These are phyloP conservation scores for Geranium brycei DNA, from an alignment of 345 rosid species.

Conservation along the genomic window DNA sequence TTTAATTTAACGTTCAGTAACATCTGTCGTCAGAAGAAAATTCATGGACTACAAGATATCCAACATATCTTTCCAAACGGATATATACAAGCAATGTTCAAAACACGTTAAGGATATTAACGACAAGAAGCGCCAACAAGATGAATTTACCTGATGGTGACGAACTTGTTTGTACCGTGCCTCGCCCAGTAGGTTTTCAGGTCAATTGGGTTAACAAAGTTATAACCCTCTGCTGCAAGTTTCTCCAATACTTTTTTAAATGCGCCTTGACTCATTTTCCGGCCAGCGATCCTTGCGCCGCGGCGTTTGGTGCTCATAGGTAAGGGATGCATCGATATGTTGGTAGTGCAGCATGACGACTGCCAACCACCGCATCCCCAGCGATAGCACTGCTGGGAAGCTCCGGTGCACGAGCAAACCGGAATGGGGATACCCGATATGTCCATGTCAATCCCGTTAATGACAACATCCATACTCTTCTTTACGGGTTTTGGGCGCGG, in stretches of 20 bases:
- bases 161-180: conserved; percentile 29
- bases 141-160: conserved; percentile 24
- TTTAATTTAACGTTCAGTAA: no score
- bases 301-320: conserved; percentile 25
- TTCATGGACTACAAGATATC: background rate
- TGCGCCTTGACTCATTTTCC: conserved; percentile 29
- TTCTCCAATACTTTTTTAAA: conserved; percentile 24
- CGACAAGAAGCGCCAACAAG: background rate
- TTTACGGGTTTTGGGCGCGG: conserved; percentile 11
- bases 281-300: conserved; percentile 25
- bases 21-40: background rate
- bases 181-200: conserved; percentile 26
- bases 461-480: conserved; percentile 15
- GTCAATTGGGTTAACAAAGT: conserved; percentile 22
- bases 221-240: conserved; percentile 24
- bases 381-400: conserved; percentile 25
- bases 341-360: conserved; percentile 25
- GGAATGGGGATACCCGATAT: conserved; percentile 23
- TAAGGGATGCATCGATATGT: conserved; percentile 19
- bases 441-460: conserved; percentile 24
- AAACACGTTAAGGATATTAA: background rate
- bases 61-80: background rate
- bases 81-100: background rate
- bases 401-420: conserved; percentile 24
- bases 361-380: conserved; percentile 35